These are phyloP conservation scores for Odontarrhena argentea DNA, from an alignment of 345 rosid species.

Conservation along the genomic window DNA sequence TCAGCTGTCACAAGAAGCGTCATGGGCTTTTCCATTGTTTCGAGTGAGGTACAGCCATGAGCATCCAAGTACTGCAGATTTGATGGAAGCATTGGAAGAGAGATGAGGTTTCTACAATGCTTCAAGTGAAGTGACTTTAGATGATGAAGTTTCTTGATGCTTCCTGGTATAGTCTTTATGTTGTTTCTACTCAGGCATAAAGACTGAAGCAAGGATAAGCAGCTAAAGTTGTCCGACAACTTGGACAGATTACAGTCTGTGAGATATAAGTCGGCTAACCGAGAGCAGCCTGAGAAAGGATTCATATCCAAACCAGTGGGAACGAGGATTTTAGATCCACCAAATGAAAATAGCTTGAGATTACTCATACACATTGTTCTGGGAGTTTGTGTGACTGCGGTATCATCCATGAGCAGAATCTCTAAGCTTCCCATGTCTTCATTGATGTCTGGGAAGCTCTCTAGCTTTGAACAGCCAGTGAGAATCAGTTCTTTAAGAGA, in stretches of 20 bases:
- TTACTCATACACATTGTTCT: slow-evolving; percentile 30
- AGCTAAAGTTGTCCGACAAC: slow-evolving; percentile 31
- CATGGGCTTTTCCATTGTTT: slow-evolving; percentile 34
- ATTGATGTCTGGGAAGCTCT: slow-evolving; percentile 20
- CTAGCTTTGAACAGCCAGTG: slow-evolving; percentile 30
- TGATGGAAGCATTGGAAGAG: slow-evolving; percentile 39
- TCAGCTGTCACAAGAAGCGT: slow-evolving; percentile 27
- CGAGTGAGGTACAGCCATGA: slow-evolving; percentile 38
- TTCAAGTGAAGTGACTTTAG: slow-evolving; percentile 37
- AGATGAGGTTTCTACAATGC: slow-evolving; percentile 28
- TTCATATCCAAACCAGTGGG: slow-evolving; percentile 21
- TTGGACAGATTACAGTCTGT: slow-evolving; percentile 39
- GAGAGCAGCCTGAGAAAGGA: slow-evolving; percentile 34
- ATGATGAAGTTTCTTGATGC: slow-evolving; percentile 36
- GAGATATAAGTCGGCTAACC: slow-evolving; percentile 38
- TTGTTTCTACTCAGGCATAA: slow-evolving; percentile 39
- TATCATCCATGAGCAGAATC: slow-evolving; percentile 37
- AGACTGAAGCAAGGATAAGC: slow-evolving; percentile 28
- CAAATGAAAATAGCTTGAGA: slow-evolving; percentile 34
- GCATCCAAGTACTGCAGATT: slow-evolving; percentile 40
- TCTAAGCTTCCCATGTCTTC: slow-evolving; percentile 40
- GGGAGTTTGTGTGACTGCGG: slow-evolving; percentile 33
- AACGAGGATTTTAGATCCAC: slow-evolving; percentile 34
- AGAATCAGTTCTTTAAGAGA: slow-evolving; percentile 33
- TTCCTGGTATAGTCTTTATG: slow-evolving; percentile 34